Percentiles rank a stretch among this genome's conserved stretches.
Evolutionary conservation across 1,284 basidiomycete genomes (phyloP).

Genomic region (Coniferiporia weirii): DNA sequence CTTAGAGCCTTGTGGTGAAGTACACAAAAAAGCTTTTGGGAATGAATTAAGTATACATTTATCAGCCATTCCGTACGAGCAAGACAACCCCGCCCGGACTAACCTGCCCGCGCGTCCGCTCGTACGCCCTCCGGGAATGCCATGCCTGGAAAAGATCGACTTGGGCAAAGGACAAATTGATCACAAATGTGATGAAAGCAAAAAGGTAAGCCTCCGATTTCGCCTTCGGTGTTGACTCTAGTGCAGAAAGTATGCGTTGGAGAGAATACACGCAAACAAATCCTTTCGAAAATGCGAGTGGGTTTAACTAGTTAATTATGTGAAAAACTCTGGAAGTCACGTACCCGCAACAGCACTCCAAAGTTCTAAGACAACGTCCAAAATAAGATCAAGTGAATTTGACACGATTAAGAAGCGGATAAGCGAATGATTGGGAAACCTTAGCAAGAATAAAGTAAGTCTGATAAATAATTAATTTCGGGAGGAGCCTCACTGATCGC

Average conservation of each 20-base stretch:
- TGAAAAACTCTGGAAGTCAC: constrained; percentile 26
- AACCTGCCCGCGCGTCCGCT: constrained; percentile 52
- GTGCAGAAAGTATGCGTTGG: constrained; percentile 48
- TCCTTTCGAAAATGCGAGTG: constrained; percentile 34
- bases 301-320: not conserved
- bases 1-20: constrained; percentile 67
- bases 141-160: constrained; percentile 60
- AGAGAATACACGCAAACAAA: constrained; percentile 59
- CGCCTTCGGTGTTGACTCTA: constrained; percentile 40
- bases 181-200: constrained; percentile 61
- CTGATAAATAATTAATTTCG: not conserved
- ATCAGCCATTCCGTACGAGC: not conserved
- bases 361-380: constrained; percentile 51
- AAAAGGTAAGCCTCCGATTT: constrained; percentile 61
- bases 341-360: constrained; percentile 58
- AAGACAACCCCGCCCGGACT: not conserved
- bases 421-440: constrained; percentile 49
- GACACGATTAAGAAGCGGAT: constrained; percentile 62
- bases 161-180: constrained; percentile 65
- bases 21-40: constrained; percentile 55
- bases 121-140: constrained; percentile 62
- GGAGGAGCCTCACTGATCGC: constrained; percentile 31
- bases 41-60: not conserved
- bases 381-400: constrained; percentile 68
- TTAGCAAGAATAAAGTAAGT: constrained; percentile 22